Evolutionary conservation across 176 grass and related monocot species (phyloP), one percentile per base, ranked within the genome.

Genomic region (Saccharum spontaneum): DNA sequence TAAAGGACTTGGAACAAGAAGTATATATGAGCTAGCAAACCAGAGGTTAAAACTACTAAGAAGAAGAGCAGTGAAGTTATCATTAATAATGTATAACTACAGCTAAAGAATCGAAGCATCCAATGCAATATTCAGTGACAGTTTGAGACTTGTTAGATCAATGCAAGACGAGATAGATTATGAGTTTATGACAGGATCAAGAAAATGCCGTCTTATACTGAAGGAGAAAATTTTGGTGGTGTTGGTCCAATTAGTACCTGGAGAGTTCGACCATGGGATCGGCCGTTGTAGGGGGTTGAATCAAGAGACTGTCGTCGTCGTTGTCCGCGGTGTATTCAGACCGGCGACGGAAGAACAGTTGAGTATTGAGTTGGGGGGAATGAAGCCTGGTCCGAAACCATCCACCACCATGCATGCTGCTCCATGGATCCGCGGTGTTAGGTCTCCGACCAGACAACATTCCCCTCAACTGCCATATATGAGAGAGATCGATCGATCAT

Each of bases 301-400:
- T 10, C 37, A 26, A 31, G 48, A 50, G 43, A 11, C 34, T 26
- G 9, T 3, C 46, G 5, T 10, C 44, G 41, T 14, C 9, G 5
- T 26, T 6, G 62, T 6, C 61, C 24, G 16, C 1, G 60, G 46
- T 3, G 60, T 5, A 38, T 75, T 67, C 45, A 11, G n/a, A 71
- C 2, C 10, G 3, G 5, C 44, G 4, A 28, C 9, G 4, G 60
- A 69, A 79, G 68, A 79, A 78, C 5, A 74, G 39, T 79, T 75
- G 83, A 95, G 96, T 90, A 40, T 90, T 83, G 83, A 95, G 96
- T 92, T 95, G 89, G 86, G 96, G 93, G 96, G 96, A 98, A 98
- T 98, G 96, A 95, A 95, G 96, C 93, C 93, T 98, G 96, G 96
- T 95, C 93, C 96, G 93, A 95, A 90, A 93, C 83, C 91, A 40